phyloP scores from a whole-genome alignment of 345 rosid genomes.

The Corchorus capsularis region DNA sequence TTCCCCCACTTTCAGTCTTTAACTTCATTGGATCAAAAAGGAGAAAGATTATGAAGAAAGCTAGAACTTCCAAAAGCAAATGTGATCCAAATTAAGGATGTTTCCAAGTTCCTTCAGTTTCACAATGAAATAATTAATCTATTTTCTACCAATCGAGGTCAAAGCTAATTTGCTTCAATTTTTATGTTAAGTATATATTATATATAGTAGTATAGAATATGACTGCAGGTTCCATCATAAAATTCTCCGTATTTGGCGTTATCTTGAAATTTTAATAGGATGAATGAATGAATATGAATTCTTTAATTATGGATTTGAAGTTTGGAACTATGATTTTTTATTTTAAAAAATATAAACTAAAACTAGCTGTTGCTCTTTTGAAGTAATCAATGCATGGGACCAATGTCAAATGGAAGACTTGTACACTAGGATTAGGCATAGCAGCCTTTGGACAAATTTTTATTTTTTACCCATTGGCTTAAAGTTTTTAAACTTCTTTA shows the following conservation, averaged over 20 bases:
- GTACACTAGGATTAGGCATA: neutral
- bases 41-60: neutral
- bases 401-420: conserved; percentile 20
- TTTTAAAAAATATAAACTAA: neutral
- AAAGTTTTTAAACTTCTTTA: neutral
- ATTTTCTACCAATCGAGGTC: neutral
- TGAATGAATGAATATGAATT: neutral
- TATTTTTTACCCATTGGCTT: neutral
- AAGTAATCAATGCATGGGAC: neutral
- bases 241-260: conserved; percentile 7
- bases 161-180: neutral
- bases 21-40: too few species aligned
- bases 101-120: neutral
- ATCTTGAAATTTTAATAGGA: neutral
- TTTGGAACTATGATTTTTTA: neutral
- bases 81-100: too few species aligned
- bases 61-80: too few species aligned
- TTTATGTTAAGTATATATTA: neutral
- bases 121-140: too few species aligned
- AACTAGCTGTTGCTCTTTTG: neutral
- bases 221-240: conserved; percentile 8
- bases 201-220: neutral
- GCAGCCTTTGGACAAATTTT: neutral
- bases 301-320: neutral
- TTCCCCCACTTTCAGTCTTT: too few species aligned